Percentiles rank a stretch among this genome's conserved stretches.
These are phyloP conservation scores for Exophiala calicioides DNA, from an alignment of 2,329 filamentous ascomycete genomes.

Conservation along the genomic window DNA sequence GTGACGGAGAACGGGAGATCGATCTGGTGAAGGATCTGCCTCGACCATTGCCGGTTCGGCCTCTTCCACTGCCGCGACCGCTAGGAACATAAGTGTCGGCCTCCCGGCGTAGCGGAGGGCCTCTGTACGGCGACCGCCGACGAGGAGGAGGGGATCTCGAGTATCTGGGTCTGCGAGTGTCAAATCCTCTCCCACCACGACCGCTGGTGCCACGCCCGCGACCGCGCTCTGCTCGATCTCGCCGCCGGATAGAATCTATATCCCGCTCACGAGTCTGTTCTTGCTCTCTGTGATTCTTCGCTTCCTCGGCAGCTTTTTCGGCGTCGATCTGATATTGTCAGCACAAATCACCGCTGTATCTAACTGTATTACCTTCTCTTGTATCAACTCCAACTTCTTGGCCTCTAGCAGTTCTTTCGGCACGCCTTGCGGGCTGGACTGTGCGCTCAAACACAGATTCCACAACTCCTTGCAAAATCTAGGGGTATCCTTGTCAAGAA, in stretches of 20 bases:
- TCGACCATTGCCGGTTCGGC: slow-evolving; percentile 39
- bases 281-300: slow-evolving; percentile 48
- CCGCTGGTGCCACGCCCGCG: slow-evolving; percentile 39
- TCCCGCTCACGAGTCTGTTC: slow-evolving; percentile 65
- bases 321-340: slow-evolving; percentile 44
- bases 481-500: slow-evolving; percentile 88
- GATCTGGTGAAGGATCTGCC: slow-evolving; percentile 42
- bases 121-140: slow-evolving; percentile 49
- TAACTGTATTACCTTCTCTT: slow-evolving; percentile 73
- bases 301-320: slow-evolving; percentile 49
- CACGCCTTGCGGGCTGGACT: slow-evolving; percentile 83
- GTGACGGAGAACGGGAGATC: slow-evolving; percentile 36
- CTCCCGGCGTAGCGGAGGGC: slow-evolving; percentile 51
- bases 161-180: slow-evolving; percentile 50
- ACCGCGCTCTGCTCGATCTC: slow-evolving; percentile 41
- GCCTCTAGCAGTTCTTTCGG: slow-evolving; percentile 93
- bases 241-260: slow-evolving; percentile 65
- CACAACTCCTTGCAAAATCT: slow-evolving; percentile 91
- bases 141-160: slow-evolving; percentile 56
- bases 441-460: slow-evolving; percentile 87
- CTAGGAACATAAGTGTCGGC: slow-evolving; percentile 61
- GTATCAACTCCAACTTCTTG: slow-evolving; percentile 91
- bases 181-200: slow-evolving; percentile 45
- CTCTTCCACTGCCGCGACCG: slow-evolving; percentile 35
- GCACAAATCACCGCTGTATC: neutral